Percentiles rank a stretch among this genome's conserved stretches.
Conservation (phyloP, 2,329 filamentous ascomycete species). For the Boeremia exigua region DNA sequence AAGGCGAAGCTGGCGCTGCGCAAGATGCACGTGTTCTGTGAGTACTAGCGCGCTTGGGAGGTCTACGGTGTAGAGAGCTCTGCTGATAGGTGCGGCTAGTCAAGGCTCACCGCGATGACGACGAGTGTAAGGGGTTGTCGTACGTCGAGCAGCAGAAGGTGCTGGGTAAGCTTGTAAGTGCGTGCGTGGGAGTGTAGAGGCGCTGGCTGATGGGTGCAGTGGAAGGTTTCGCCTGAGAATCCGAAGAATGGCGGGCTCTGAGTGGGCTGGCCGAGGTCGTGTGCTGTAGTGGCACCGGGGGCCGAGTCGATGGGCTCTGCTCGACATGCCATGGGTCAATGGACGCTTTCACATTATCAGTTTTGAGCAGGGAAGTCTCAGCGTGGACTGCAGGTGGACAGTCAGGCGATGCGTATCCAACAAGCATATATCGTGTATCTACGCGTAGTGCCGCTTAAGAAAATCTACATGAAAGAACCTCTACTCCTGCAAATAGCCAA, state of each 20-base stretch:
- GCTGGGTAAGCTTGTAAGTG: conserved; percentile 43
- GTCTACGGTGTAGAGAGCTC: background rate
- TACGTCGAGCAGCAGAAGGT: conserved; percentile 48
- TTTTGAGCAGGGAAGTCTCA: too few relatives aligned
- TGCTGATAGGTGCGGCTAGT: conserved; percentile 33
- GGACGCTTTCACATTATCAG: too few relatives aligned
- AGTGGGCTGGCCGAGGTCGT: too few relatives aligned
- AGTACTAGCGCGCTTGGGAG: too few relatives aligned
- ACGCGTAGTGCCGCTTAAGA: background rate
- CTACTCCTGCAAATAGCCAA: background rate
- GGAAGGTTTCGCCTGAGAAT: conserved; percentile 45
- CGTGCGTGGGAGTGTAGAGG: background rate
- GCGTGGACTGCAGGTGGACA: too few relatives aligned
- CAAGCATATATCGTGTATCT: background rate
- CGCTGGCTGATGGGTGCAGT: conserved; percentile 31
- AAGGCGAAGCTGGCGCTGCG: conserved; percentile 40
- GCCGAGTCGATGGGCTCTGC: too few relatives aligned
- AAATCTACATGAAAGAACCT: background rate
- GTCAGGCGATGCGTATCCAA: background rate
- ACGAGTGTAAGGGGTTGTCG: conserved; percentile 41
- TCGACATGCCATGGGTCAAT: background rate
- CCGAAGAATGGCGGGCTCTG: conserved; percentile 45
- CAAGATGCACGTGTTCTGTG: conserved; percentile 48
- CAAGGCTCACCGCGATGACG: conserved; percentile 42
- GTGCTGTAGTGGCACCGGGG: too few relatives aligned